Evolutionary conservation across 345 rosid species (phyloP).

Genomic region (Citropsis articulata): DNA sequence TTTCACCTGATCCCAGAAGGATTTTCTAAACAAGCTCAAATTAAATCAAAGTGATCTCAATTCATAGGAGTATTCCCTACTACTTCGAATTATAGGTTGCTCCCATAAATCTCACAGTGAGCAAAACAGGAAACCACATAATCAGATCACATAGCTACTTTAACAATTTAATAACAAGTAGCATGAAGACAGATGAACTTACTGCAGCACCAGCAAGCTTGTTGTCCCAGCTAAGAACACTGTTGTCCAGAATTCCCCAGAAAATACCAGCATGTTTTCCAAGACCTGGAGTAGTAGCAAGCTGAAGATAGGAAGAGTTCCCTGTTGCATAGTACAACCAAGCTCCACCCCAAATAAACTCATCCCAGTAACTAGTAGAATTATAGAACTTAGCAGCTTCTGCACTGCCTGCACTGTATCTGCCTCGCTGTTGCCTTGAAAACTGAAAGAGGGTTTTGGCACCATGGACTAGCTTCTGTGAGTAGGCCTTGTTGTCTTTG

Average conservation of each 20-base stretch:
- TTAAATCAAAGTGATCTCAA: neutral
- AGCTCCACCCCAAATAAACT: constrained; percentile 90
- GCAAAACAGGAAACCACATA: neutral
- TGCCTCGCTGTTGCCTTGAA: constrained; percentile 67
- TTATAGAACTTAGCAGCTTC: constrained; percentile 75
- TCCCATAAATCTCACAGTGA: neutral
- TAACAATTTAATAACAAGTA: constrained; percentile 11
- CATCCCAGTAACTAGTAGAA: constrained; percentile 91
- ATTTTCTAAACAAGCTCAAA: neutral
- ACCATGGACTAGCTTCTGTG: constrained; percentile 91
- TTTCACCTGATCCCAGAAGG: neutral
- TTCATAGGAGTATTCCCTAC: neutral
- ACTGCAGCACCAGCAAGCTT: constrained; percentile 98
- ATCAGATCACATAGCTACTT: neutral
- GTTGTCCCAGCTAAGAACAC: constrained; percentile 98
- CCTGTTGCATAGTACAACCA: constrained; percentile 98
- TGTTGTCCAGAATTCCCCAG: constrained; percentile 84
- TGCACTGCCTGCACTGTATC: constrained; percentile 67
- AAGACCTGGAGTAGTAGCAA: constrained; percentile 66
- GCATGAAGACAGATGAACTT: constrained; percentile 16
- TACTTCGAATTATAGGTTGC: neutral
- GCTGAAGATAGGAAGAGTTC: constrained; percentile 63
- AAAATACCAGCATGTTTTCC: constrained; percentile 94
- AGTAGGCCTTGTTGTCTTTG: constrained; percentile 88
- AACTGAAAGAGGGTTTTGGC: constrained; percentile 71